Conservation (phyloP, 257 asterid genomes). For the Craterostigma plantagineum region DNA sequence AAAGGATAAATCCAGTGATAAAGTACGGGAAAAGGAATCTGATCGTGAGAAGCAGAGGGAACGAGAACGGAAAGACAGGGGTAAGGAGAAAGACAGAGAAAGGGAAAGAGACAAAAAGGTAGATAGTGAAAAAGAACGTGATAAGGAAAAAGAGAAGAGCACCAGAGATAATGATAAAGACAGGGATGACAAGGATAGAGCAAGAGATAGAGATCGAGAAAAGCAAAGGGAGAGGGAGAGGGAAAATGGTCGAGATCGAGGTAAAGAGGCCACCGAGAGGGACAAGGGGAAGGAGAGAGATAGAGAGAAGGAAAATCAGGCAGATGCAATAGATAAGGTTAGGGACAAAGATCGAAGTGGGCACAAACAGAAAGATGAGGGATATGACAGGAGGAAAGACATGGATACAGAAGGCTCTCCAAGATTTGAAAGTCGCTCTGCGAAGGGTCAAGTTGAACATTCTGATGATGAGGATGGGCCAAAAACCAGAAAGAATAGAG, state of each 20-base stretch:
- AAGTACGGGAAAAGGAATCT: conserved; percentile 30
- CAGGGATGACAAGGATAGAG: conserved; percentile 41
- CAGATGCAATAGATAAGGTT: no score
- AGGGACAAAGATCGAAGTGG: no score
- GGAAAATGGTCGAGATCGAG: conserved; percentile 29
- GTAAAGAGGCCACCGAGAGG: conserved; percentile 40
- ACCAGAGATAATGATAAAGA: conserved; percentile 30
- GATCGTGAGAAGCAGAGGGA: conserved; percentile 41
- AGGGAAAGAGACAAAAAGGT: conserved; percentile 20
- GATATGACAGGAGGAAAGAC: no score
- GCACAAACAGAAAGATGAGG: no score
- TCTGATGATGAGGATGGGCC: no score
- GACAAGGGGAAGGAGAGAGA: conserved; percentile 33
- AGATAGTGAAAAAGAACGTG: conserved; percentile 21
- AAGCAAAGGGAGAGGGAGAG: conserved; percentile 44
- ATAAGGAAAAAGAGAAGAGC: conserved; percentile 33
- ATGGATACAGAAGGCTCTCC: conserved; percentile 4
- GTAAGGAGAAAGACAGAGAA: conserved; percentile 38
- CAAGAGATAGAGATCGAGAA: conserved; percentile 41
- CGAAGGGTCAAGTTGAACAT: no score
- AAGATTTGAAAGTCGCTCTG: no score
- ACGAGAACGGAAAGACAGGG: conserved; percentile 20
- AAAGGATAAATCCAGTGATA: conserved; percentile 22
- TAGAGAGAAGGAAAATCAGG: conserved; percentile 11
- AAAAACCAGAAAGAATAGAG: no score